Percentiles rank a stretch among this genome's conserved stretches.
phyloP scores from a whole-genome alignment of 225 moss, liverwort and hornwort species.

The Takakia lepidozioides region DNA sequence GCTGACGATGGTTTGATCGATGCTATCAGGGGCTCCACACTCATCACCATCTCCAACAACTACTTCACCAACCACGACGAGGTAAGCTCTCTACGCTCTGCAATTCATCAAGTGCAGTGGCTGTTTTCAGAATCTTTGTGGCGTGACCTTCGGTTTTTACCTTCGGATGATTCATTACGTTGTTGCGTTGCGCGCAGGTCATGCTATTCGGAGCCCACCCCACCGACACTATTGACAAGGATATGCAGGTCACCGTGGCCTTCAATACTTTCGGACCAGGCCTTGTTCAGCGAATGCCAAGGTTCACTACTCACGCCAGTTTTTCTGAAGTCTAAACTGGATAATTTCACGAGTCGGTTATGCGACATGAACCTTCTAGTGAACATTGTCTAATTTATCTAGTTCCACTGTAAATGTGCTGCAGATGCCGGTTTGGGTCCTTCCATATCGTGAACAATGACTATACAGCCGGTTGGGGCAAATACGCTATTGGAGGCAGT shows the following conservation, averaged over 20 bases:
- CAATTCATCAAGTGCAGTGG: too few relatives aligned
- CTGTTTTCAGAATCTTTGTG: too few relatives aligned
- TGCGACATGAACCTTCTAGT: too few relatives aligned
- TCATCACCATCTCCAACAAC: conserved; percentile 64
- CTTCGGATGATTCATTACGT: too few relatives aligned
- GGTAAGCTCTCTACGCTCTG: neutral
- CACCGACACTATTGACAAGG: conserved; percentile 31
- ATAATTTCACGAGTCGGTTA: neutral
- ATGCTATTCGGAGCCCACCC: conserved; percentile 67
- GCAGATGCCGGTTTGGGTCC: conserved; percentile 17
- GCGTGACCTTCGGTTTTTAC: too few relatives aligned
- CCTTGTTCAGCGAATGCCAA: conserved; percentile 49
- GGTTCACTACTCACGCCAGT: conserved; percentile 7
- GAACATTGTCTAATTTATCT: too few relatives aligned
- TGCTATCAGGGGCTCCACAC: conserved; percentile 49
- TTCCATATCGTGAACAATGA: conserved; percentile 37
- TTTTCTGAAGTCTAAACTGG: too few relatives aligned
- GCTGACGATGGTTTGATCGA: conserved; percentile 63
- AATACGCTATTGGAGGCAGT: conserved; percentile 34
- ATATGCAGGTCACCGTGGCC: conserved; percentile 60
- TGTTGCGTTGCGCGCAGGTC: conserved; percentile 8
- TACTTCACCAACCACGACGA: conserved; percentile 70
- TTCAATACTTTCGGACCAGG: conserved; percentile 60
- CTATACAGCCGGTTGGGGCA: conserved; percentile 27
- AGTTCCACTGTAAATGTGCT: too few relatives aligned